A percentile compares a stretch with the other conserved stretches of the same genome.
Evolutionary conservation across 768 basidiomycete genomes (phyloP).

Genomic region (Candolleomyces eurysporus): DNA sequence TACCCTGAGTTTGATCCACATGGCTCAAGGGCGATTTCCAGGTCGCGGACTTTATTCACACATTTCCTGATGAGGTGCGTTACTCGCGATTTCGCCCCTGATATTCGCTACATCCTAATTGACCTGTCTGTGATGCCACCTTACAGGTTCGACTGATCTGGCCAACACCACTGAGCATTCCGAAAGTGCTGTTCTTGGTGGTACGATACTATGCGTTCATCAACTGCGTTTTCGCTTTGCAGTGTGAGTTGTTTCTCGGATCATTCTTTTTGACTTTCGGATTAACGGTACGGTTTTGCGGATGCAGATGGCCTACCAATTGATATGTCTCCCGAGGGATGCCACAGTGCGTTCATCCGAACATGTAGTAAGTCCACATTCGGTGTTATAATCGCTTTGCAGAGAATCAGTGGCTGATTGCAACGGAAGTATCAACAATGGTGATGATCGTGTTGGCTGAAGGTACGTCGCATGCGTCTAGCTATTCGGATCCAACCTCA

Average conservation of each 20-base stretch:
- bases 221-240: neutral
- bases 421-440: neutral
- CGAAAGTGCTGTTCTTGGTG: neutral
- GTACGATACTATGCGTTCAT: neutral
- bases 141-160: neutral
- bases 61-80: too few relatives aligned
- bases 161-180: neutral
- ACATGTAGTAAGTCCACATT: neutral
- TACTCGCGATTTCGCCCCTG: too few relatives aligned
- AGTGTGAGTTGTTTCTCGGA: neutral
- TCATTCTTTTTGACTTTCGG: neutral
- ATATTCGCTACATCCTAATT: too few relatives aligned
- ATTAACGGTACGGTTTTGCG: neutral
- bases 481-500: neutral
- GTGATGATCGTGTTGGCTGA: neutral
- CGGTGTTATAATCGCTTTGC: too few relatives aligned
- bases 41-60: too few relatives aligned
- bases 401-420: neutral
- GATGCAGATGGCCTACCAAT: neutral
- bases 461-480: neutral
- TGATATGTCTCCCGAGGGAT: neutral
- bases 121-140: too few relatives aligned
- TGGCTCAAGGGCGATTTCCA: too few relatives aligned
- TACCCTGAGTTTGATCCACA: too few relatives aligned
- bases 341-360: neutral